Evolutionary conservation across 2,329 filamentous ascomycete genomes (phyloP).

Genomic region (Tolypocladium capitatum): DNA sequence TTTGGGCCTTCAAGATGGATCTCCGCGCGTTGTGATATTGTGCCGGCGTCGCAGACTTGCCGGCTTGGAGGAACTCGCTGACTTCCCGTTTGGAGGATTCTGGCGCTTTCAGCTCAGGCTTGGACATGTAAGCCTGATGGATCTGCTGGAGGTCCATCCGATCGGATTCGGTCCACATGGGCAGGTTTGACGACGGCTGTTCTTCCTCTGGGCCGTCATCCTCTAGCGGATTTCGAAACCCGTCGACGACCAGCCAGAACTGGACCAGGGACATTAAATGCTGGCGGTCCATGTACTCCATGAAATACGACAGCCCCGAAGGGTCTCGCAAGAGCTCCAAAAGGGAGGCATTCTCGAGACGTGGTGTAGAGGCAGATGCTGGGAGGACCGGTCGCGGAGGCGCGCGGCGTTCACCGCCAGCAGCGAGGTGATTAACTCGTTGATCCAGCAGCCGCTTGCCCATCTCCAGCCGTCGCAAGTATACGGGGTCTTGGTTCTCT

Average conservation of each 20-base stretch:
- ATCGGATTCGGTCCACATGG: constrained; percentile 71
- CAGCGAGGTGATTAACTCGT: constrained; percentile 68
- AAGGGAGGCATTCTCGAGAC: constrained; percentile 61
- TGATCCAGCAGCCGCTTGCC: constrained; percentile 84
- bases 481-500: constrained; percentile 71
- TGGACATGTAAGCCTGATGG: constrained; percentile 75
- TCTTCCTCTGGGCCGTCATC: constrained; percentile 55
- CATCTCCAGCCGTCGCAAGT: constrained; percentile 80
- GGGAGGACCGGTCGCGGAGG: constrained; percentile 10
- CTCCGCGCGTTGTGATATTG: constrained; percentile 77
- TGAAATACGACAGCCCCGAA: constrained; percentile 90
- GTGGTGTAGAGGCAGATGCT: constrained; percentile 33
- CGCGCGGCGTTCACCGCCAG: constrained; percentile 41
- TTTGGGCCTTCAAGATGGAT: constrained; percentile 72
- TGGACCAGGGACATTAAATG: constrained; percentile 80
- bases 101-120: constrained; percentile 66
- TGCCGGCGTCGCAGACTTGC: constrained; percentile 58
- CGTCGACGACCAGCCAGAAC: constrained; percentile 97
- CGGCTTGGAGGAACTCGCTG: constrained; percentile 64
- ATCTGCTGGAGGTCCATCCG: constrained; percentile 82
- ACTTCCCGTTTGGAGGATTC: constrained; percentile 57
- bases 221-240: constrained; percentile 86
- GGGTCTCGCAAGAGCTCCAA: constrained; percentile 81
- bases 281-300: constrained; percentile 98
- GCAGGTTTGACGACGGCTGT: constrained; percentile 43